Conservation (phyloP, 2,329 filamentous ascomycete species). For the Colletotrichum gigasporum region DNA sequence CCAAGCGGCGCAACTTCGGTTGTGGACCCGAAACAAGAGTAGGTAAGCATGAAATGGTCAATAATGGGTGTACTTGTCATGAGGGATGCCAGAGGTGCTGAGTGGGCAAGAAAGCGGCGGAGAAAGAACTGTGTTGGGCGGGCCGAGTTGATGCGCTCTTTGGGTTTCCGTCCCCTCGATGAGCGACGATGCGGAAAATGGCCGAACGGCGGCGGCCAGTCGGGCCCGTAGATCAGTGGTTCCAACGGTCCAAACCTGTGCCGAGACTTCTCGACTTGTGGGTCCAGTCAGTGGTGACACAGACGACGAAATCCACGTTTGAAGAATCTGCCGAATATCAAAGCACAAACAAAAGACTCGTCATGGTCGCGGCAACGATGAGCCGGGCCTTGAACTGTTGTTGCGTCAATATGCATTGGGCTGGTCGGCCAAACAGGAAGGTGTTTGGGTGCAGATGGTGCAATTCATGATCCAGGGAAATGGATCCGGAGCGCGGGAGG, state of each 20-base stretch:
- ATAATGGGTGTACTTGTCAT: too few species aligned
- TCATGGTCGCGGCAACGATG: not conserved
- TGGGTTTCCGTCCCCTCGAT: not conserved
- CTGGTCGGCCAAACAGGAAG: slow-evolving; percentile 4
- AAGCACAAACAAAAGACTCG: slow-evolving; percentile 3
- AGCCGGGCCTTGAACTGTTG: not conserved
- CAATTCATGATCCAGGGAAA: not conserved
- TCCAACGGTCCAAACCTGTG: not conserved
- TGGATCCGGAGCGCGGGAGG: not conserved
- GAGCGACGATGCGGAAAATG: not conserved
- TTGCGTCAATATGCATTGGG: not conserved
- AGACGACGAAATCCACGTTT: slow-evolving; percentile 5
- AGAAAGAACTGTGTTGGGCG: too few species aligned
- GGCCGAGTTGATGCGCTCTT: too few species aligned
- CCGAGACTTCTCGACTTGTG: slow-evolving; percentile 1
- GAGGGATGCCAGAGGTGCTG: not conserved
- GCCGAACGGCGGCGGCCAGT: not conserved
- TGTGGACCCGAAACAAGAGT: not conserved
- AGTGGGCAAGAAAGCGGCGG: not conserved
- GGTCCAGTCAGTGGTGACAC: slow-evolving; percentile 18
- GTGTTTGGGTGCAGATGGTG: not conserved
- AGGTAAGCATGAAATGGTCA: not conserved
- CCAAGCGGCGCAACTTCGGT: not conserved
- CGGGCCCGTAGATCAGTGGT: slow-evolving; percentile 5
- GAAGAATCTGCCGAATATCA: slow-evolving; percentile 10